phyloP scores from a whole-genome alignment of 1,139 yeast genomes.

The Scheffersomyces lignicola region DNA sequence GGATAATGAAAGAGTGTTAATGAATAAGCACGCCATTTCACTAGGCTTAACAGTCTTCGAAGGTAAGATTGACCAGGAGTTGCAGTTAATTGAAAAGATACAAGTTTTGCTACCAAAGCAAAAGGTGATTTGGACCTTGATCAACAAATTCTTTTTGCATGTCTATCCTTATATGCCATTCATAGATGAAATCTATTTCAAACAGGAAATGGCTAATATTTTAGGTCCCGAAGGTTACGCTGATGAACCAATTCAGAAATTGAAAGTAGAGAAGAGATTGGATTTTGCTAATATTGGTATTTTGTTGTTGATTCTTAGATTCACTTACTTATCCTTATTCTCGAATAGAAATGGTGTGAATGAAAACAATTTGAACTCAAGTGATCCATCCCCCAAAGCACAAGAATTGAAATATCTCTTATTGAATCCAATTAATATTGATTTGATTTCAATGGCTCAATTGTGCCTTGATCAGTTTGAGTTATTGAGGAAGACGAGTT shows the following conservation, averaged over 20 bases:
- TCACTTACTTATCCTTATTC: constrained; percentile 32
- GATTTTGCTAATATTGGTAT: constrained; percentile 37
- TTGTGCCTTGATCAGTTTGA: constrained; percentile 55
- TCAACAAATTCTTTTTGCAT: constrained; percentile 28
- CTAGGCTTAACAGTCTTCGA: constrained; percentile 25
- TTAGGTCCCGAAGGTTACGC: constrained; percentile 25
- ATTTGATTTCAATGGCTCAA: constrained; percentile 50
- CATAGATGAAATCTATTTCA: constrained; percentile 32
- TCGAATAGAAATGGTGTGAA: constrained; percentile 32
- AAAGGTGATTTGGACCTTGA: constrained; percentile 31
- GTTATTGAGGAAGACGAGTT: constrained; percentile 44
- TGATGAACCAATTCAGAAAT: constrained; percentile 17
- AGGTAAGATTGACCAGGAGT: constrained; percentile 30
- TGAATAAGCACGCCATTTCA: constrained; percentile 19
- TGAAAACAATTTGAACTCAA: constrained; percentile 21
- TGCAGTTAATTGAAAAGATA: constrained; percentile 32
- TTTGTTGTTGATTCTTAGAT: constrained; percentile 27
- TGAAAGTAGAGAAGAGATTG: constrained; percentile 27
- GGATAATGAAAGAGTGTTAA: constrained; percentile 18
- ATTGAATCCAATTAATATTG: constrained; percentile 47
- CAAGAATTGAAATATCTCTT: constrained; percentile 43
- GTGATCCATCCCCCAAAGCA: constrained; percentile 18
- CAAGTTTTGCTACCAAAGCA: constrained; percentile 31
- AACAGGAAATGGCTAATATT: constrained; percentile 19
- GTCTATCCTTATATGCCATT: constrained; percentile 40